Percentiles rank a stretch among this genome's conserved stretches.
Evolutionary conservation across 2,329 filamentous ascomycete species (phyloP).

Genomic region (Cordyceps cicadae): DNA sequence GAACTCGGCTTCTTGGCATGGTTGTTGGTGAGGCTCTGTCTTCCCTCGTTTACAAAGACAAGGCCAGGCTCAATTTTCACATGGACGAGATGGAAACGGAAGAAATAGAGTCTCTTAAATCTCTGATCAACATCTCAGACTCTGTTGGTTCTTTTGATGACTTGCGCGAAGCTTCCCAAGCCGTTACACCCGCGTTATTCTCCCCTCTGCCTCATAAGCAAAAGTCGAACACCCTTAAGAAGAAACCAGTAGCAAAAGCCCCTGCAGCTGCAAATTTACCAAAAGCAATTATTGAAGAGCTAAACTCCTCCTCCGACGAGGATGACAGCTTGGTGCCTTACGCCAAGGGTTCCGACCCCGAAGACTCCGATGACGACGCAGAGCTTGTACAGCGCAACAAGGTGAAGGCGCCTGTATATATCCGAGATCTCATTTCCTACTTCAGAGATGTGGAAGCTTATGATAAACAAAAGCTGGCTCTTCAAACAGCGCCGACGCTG

Average conservation of each 20-base stretch:
- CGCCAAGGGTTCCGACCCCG: conserved; percentile 76
- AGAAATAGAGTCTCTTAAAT: conserved; percentile 69
- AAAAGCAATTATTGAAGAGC: conserved; percentile 55
- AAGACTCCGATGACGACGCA: conserved; percentile 90
- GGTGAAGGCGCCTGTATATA: conserved; percentile 77
- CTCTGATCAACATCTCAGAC: conserved; percentile 56
- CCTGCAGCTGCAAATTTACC: conserved; percentile 21
- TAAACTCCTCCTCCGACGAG: conserved; percentile 52
- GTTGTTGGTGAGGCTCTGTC: conserved; percentile 69
- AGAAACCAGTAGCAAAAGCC: conserved; percentile 23
- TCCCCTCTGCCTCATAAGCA: conserved; percentile 12
- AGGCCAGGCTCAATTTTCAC: conserved; percentile 72
- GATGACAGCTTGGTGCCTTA: conserved; percentile 68
- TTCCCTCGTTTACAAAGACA: conserved; percentile 55
- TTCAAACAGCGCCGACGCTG: conserved; percentile 66
- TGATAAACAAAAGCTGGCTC: conserved; percentile 72
- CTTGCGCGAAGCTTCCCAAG: conserved; percentile 28
- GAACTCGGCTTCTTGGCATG: conserved; percentile 80
- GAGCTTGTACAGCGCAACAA: conserved; percentile 80
- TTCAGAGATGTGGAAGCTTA: conserved; percentile 76
- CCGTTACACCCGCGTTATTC: not conserved
- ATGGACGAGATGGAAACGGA: conserved; percentile 66
- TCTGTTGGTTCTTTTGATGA: conserved; percentile 47
- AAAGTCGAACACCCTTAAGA: conserved; percentile 18
- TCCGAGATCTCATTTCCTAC: conserved; percentile 72